Conservation (phyloP, 805 yeast species). For the Saccharomycopsis synnaedendra region DNA sequence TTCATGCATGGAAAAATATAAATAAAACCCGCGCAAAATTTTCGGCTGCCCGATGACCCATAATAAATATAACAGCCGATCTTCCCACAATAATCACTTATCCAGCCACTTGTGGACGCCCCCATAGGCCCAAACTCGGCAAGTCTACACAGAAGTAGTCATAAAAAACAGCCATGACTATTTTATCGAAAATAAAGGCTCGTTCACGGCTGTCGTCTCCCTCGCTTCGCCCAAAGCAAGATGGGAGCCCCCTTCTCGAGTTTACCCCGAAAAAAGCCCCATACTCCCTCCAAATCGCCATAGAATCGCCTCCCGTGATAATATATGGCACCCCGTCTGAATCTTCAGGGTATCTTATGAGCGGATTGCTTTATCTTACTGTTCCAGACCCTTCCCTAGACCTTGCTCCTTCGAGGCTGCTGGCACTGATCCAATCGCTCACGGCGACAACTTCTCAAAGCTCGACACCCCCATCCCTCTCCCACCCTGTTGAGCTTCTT, state of each 20-base stretch:
- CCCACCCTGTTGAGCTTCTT: conserved; percentile 23
- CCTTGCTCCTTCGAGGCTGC: not conserved
- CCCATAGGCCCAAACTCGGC: too few relatives aligned
- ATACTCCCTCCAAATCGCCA: not conserved
- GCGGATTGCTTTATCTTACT: conserved; percentile 63
- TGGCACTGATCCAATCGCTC: not conserved
- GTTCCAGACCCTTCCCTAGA: conserved; percentile 23
- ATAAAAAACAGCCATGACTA: too few relatives aligned
- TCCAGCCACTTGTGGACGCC: too few relatives aligned
- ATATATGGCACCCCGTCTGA: conserved; percentile 71
- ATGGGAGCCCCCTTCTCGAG: not conserved
- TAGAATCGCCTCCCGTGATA: conserved; percentile 84
- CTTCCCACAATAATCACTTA: too few relatives aligned
- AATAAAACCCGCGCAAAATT: too few relatives aligned
- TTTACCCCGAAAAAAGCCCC: not conserved
- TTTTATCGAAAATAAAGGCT: too few relatives aligned
- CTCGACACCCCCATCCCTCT: not conserved
- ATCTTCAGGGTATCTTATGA: conserved; percentile 74
- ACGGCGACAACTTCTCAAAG: not conserved
- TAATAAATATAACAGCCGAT: too few relatives aligned
- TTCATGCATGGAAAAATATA: too few relatives aligned
- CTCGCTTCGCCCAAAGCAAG: too few relatives aligned
- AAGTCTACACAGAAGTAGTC: too few relatives aligned
- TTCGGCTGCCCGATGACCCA: too few relatives aligned
- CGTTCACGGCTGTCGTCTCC: too few relatives aligned